Conservation (phyloP, 1,284 basidiomycete species). For the Laetiporus sulphureus region DNA sequence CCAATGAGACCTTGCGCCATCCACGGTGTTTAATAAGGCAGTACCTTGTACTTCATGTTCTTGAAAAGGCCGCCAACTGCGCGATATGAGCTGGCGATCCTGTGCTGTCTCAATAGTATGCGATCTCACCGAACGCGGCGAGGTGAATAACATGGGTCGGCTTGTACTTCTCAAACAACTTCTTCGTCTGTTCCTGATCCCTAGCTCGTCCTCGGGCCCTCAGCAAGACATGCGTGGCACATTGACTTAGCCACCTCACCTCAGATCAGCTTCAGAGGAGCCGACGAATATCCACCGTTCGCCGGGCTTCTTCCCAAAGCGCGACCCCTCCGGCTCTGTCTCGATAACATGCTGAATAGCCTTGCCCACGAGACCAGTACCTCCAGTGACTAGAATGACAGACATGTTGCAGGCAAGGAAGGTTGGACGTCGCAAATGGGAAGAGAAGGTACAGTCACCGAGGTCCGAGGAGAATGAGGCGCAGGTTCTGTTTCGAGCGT, state of each 20-base stretch:
- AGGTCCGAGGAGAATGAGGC: too few species aligned
- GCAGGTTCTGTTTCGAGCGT: too few species aligned
- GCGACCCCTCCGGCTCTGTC: slow-evolving; percentile 67
- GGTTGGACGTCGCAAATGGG: too few species aligned
- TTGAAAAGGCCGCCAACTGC: slow-evolving; percentile 85
- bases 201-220: background rate
- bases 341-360: slow-evolving; percentile 77
- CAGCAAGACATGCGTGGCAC: background rate
- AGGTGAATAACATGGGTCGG: slow-evolving; percentile 91
- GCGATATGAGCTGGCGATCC: too few species aligned
- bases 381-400: slow-evolving; percentile 78
- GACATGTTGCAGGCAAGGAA: slow-evolving; percentile 11
- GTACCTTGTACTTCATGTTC: slow-evolving; percentile 85
- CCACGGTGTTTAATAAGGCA: slow-evolving; percentile 7
- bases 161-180: slow-evolving; percentile 79
- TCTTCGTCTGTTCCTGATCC: slow-evolving; percentile 51
- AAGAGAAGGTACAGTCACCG: too few species aligned
- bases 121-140: slow-evolving; percentile 67
- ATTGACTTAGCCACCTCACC: slow-evolving; percentile 33
- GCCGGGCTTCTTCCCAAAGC: slow-evolving; percentile 66
- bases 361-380: slow-evolving; percentile 79
- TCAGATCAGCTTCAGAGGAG: slow-evolving; percentile 72
- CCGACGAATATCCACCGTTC: slow-evolving; percentile 84
- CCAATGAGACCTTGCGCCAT: too few species aligned
- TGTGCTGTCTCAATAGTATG: too few species aligned